Conservation (phyloP, 176 grass and related monocot species). For the Hyparrhenia diplandra region DNA sequence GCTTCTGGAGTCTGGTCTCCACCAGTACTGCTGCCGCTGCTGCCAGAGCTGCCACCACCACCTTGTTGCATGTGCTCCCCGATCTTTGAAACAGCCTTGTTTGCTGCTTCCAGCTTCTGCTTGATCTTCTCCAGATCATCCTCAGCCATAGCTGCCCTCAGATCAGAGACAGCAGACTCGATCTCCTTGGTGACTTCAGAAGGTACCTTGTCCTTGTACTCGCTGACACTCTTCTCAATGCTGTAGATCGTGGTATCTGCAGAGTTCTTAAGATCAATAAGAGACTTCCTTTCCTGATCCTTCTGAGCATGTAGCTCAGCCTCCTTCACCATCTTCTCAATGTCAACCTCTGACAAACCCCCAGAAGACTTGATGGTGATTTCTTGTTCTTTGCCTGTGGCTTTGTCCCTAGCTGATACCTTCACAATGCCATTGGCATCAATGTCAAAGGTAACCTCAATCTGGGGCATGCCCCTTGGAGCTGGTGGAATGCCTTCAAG, state of each 20-base stretch:
- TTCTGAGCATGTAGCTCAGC: constrained; percentile 83
- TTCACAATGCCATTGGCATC: constrained; percentile 97
- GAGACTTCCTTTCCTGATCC: constrained; percentile 82
- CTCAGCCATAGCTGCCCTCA: constrained; percentile 66
- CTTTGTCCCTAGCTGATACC: constrained; percentile 90
- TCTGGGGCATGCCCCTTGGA: constrained; percentile 85
- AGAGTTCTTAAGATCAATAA: constrained; percentile 83
- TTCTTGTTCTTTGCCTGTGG: constrained; percentile 84
- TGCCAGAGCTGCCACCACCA: background rate
- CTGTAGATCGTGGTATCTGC: constrained; percentile 93
- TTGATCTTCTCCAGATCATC: constrained; percentile 88
- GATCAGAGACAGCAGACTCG: constrained; percentile 64
- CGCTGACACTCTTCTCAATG: constrained; percentile 86
- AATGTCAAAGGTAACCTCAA: constrained; percentile 92
- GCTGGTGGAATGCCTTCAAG: constrained; percentile 91
- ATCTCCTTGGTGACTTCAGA: constrained; percentile 67
- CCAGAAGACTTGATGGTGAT: constrained; percentile 98
- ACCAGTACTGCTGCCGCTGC: background rate
- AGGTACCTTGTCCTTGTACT: constrained; percentile 91
- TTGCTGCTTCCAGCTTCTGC: constrained; percentile 88
- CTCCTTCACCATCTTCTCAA: constrained; percentile 94
- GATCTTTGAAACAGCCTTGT: constrained; percentile 94
- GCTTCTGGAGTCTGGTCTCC: constrained; percentile 82
- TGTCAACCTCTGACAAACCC: constrained; percentile 80
- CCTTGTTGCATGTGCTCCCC: constrained; percentile 85